Percentiles rank a stretch among this genome's conserved stretches.
These are phyloP conservation scores for bread wheat (Triticum aestivum) DNA, from an alignment of 176 grass and related monocot species.

Conservation along the genomic window DNA sequence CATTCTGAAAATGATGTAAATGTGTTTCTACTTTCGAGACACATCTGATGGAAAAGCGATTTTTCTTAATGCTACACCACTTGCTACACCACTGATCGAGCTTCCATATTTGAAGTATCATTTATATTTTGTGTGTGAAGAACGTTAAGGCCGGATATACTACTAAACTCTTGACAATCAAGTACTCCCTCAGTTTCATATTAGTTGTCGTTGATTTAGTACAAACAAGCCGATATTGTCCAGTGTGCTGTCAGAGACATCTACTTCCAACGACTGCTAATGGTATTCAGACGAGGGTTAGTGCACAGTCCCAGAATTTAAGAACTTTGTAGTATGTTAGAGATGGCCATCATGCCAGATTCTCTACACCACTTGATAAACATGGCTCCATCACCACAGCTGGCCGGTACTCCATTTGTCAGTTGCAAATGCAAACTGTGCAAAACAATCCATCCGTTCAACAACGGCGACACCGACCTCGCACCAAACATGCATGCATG, in stretches of 20 bases:
- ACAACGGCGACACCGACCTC: not conserved
- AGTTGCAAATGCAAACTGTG: not conserved
- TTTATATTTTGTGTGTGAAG: no score
- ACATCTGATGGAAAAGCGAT: no score
- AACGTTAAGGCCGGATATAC: no score
- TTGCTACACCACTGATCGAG: no score
- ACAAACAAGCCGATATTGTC: no score
- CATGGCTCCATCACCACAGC: constrained; percentile 4
- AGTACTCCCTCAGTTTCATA: no score
- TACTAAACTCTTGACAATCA: no score
- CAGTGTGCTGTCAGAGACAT: no score
- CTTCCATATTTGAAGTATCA: no score
- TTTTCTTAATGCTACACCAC: no score
- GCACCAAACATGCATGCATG: constrained; percentile 24
- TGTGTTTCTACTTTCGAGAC: not conserved
- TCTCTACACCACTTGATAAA: not conserved
- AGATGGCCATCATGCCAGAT: not conserved
- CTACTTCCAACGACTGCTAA: not conserved
- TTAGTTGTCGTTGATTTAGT: no score
- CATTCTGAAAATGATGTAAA: constrained; percentile 2
- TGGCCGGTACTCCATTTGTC: not conserved
- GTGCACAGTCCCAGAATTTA: not conserved
- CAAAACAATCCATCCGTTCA: not conserved
- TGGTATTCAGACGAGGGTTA: not conserved
- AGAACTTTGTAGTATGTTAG: no score